These are phyloP conservation scores for Beauveria rudraprayagi DNA, from an alignment of 2,329 filamentous ascomycete species.

Conservation along the genomic window DNA sequence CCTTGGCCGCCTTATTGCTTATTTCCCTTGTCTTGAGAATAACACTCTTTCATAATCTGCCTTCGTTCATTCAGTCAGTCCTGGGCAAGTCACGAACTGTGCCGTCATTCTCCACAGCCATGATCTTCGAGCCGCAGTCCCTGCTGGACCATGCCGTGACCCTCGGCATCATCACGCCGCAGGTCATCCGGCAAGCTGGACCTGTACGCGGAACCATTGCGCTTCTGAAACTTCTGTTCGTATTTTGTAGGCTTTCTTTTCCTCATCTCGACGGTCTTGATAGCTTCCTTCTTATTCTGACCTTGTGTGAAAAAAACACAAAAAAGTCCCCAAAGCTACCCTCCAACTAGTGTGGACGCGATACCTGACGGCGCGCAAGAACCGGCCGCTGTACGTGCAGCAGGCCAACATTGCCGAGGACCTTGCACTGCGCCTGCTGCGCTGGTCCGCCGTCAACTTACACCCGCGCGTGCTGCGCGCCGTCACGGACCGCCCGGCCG, in stretches of 20 bases:
- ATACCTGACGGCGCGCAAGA: conserved; percentile 4
- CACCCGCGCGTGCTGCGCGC: background rate
- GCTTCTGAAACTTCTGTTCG: background rate
- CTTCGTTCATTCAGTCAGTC: background rate
- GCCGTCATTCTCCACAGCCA: background rate
- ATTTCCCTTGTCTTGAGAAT: background rate
- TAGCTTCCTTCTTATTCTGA: background rate
- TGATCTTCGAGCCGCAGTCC: conserved; percentile 7
- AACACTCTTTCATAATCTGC: background rate
- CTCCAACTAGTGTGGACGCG: conserved; percentile 3
- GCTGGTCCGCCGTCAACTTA: background rate
- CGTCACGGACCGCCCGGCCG: background rate
- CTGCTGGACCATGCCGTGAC: conserved; percentile 3
- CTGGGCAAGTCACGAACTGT: background rate
- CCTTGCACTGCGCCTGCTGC: conserved; percentile 1
- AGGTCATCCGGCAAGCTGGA: background rate
- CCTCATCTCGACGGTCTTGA: too few species aligned
- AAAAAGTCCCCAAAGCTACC: conserved; percentile 1
- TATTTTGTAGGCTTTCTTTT: background rate
- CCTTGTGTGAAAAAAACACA: background rate
- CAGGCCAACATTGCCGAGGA: conserved; percentile 4
- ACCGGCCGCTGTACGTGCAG: background rate
- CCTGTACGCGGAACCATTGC: background rate
- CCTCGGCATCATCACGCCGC: background rate
- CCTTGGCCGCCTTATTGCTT: background rate